Conservation (phyloP, 1,284 basidiomycete genomes). For the Mixia osmundae region DNA sequence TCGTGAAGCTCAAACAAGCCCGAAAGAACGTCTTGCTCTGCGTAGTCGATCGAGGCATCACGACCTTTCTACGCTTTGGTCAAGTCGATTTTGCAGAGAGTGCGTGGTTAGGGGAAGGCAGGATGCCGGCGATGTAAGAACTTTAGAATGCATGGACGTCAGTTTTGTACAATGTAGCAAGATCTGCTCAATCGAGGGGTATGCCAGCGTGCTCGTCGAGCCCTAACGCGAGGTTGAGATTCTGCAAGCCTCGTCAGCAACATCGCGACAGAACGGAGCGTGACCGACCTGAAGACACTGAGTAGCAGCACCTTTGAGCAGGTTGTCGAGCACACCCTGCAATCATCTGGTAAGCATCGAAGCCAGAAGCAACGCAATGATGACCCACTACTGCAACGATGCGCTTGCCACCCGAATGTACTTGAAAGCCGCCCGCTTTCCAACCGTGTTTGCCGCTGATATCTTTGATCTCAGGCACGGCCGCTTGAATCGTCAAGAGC, state of each 20-base stretch:
- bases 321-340: conserved; percentile 76
- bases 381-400: conserved; percentile 65
- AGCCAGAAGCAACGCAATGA: conserved; percentile 4
- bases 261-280: not conserved
- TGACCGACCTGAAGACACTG: conserved; percentile 69
- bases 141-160: not conserved
- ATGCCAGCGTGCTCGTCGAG: conserved; percentile 79
- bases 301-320: conserved; percentile 91
- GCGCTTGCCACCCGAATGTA: conserved; percentile 63
- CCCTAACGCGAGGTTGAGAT: conserved; percentile 80
- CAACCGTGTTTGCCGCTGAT: conserved; percentile 66
- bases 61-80: conserved; percentile 69
- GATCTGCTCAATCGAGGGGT: conserved; percentile 20
- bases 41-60: conserved; percentile 67
- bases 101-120: conserved; percentile 24
- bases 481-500: conserved; percentile 40
- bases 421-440: conserved; percentile 78
- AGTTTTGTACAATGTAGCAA: not conserved
- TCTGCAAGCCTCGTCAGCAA: conserved; percentile 30
- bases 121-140: not conserved
- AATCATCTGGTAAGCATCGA: not conserved
- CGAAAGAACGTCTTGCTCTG: no score
- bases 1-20: no score
- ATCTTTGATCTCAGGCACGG: conserved; percentile 53
- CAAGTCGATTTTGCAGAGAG: conserved; percentile 63